phyloP scores from a whole-genome alignment of 2,329 filamentous ascomycete species.

The Aspergillus eucalypticola region DNA sequence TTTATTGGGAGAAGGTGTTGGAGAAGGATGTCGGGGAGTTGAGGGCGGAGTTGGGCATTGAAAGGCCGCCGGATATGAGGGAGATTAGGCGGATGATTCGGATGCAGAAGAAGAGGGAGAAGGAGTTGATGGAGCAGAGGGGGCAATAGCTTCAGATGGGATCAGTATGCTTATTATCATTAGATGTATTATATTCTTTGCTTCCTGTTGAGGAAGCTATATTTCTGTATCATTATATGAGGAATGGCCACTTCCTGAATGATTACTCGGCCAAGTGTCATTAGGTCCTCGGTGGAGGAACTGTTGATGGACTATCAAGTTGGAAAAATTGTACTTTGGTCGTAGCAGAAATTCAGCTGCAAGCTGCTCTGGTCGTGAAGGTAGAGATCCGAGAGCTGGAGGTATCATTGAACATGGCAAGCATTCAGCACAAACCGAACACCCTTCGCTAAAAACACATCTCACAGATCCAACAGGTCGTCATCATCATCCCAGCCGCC shows the following conservation, averaged over 20 bases:
- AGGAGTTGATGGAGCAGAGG: slow-evolving; percentile 46
- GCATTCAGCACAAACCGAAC: neutral
- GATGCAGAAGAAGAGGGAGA: slow-evolving; percentile 67
- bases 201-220: neutral
- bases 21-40: slow-evolving; percentile 79
- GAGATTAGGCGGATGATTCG: slow-evolving; percentile 70
- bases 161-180: neutral
- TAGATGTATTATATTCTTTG: slow-evolving; percentile 12
- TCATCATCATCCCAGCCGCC: slow-evolving; percentile 79
- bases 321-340: neutral
- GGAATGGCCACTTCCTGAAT: neutral
- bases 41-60: slow-evolving; percentile 74
- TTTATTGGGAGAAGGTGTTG: slow-evolving; percentile 96
- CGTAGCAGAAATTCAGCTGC: neutral
- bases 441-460: slow-evolving; percentile 4
- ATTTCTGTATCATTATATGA: neutral
- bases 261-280: neutral
- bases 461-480: slow-evolving; percentile 47
- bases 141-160: neutral
- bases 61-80: slow-evolving; percentile 83
- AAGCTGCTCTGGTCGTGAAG: neutral
- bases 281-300: neutral
- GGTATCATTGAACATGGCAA: slow-evolving; percentile 5
- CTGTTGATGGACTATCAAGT: neutral
- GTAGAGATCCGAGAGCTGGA: neutral